These are phyloP conservation scores for Neurospora sp. DNA, from an alignment of 495 filamentous ascomycete genomes.

Conservation along the genomic window DNA sequence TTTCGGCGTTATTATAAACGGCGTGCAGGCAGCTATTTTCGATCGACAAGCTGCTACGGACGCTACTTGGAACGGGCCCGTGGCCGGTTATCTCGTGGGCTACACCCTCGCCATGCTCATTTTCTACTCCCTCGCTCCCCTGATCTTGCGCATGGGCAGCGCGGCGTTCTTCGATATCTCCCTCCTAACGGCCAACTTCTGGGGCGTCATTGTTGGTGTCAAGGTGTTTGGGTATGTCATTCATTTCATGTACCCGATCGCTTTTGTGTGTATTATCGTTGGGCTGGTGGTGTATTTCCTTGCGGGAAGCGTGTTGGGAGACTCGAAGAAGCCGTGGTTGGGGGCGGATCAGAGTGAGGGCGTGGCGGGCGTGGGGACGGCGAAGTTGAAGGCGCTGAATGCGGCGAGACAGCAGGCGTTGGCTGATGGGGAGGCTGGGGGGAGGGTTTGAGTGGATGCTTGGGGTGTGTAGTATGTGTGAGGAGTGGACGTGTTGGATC, in stretches of 20 bases:
- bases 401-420: constrained; percentile 29
- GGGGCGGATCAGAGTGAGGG: constrained; percentile 76
- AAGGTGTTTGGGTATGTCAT: constrained; percentile 71
- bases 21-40: constrained; percentile 81
- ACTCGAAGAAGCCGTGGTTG: constrained; percentile 90
- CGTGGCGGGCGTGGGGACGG: constrained; percentile 75
- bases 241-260: constrained; percentile 89
- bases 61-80: constrained; percentile 57
- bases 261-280: constrained; percentile 81
- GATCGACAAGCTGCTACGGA: constrained; percentile 60
- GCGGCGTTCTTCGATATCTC: constrained; percentile 97
- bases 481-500: no score
- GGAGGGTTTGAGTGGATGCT: not conserved
- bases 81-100: constrained; percentile 73
- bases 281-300: constrained; percentile 79
- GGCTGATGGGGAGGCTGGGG: constrained; percentile 1
- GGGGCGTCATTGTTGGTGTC: constrained; percentile 86
- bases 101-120: constrained; percentile 73
- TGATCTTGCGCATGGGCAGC: constrained; percentile 76
- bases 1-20: constrained; percentile 86
- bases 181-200: constrained; percentile 90
- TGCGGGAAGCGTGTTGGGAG: constrained; percentile 66
- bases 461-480: not conserved
- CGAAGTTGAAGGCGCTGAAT: constrained; percentile 66
- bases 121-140: constrained; percentile 81